A percentile compares a stretch with the other conserved stretches of the same genome.
Conservation (phyloP, 2,329 filamentous ascomycete species). For the Epichloe uncinata region DNA sequence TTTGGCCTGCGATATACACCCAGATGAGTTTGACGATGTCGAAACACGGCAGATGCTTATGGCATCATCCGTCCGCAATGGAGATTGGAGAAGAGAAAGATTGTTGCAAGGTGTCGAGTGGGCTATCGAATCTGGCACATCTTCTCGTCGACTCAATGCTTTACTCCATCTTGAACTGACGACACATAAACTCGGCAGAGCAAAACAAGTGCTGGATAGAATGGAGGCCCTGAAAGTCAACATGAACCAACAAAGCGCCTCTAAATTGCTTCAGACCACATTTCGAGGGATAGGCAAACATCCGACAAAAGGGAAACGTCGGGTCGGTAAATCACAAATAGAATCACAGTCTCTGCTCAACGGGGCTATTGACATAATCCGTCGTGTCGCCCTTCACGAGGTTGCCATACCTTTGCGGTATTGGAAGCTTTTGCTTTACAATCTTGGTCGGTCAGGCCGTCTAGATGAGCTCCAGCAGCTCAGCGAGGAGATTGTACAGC, state of each 20-base stretch:
- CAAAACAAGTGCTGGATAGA: conserved; percentile 17
- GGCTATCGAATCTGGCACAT: conserved; percentile 9
- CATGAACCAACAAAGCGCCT: conserved; percentile 16
- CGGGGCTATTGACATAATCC: conserved; percentile 17
- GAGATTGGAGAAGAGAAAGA: conserved; percentile 27
- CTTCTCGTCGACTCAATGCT: conserved; percentile 14
- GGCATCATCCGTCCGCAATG: conserved; percentile 15
- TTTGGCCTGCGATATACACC: conserved; percentile 37
- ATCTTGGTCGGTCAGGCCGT: conserved; percentile 29
- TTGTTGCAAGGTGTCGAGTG: conserved; percentile 31
- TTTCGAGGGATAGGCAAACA: conserved; percentile 18
- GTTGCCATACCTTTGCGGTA: conserved; percentile 22
- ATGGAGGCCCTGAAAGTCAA: conserved; percentile 19
- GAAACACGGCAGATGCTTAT: conserved; percentile 27
- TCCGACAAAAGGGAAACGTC: conserved; percentile 6
- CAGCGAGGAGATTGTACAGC: conserved; percentile 27
- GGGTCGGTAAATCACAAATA: neutral
- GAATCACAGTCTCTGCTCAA: conserved; percentile 13
- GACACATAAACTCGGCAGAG: conserved; percentile 10
- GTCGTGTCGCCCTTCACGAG: conserved; percentile 17
- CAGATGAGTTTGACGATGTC: conserved; percentile 39
- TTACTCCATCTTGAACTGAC: conserved; percentile 9
- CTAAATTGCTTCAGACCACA: conserved; percentile 12
- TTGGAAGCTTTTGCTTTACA: conserved; percentile 31
- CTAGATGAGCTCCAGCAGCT: conserved; percentile 32